These are phyloP conservation scores for Endotrypanum monterogeii DNA, from an alignment of 208 protist genomes.

Conservation along the genomic window DNA sequence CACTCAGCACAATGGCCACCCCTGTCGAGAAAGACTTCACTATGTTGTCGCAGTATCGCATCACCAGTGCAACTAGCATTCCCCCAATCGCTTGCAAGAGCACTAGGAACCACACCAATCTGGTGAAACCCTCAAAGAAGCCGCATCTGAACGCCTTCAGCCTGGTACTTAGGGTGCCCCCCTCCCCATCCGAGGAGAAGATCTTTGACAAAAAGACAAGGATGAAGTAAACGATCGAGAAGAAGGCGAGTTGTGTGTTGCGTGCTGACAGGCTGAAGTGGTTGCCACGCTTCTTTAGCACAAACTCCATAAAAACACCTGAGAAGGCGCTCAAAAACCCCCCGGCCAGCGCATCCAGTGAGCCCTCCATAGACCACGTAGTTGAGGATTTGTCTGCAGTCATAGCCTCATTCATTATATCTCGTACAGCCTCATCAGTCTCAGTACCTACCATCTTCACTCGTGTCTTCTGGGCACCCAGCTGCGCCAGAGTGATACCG, in stretches of 20 bases:
- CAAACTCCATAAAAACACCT: slow-evolving; percentile 57
- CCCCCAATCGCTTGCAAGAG: slow-evolving; percentile 54
- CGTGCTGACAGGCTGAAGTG: slow-evolving; percentile 21
- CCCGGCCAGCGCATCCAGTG: slow-evolving; percentile 31
- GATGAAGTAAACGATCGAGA: slow-evolving; percentile 33
- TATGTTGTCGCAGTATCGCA: slow-evolving; percentile 78
- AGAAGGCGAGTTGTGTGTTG: slow-evolving; percentile 46
- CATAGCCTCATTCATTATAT: background rate
- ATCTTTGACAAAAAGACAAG: slow-evolving; percentile 1
- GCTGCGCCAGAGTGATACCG: slow-evolving; percentile 47
- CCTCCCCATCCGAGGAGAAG: background rate
- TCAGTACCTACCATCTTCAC: background rate
- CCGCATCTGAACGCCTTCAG: slow-evolving; percentile 2
- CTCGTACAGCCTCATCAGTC: background rate
- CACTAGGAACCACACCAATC: slow-evolving; percentile 48
- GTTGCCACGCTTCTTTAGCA: slow-evolving; percentile 57
- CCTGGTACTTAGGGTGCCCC: background rate
- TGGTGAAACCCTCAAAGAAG: slow-evolving; percentile 59
- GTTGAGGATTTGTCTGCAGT: slow-evolving; percentile 1
- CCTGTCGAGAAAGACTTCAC: slow-evolving; percentile 67
- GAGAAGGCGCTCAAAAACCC: slow-evolving; percentile 46
- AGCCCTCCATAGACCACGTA: slow-evolving; percentile 36
- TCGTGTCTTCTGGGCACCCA: slow-evolving; percentile 22
- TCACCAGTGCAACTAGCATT: slow-evolving; percentile 59
- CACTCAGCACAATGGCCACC: slow-evolving; percentile 44